Percentiles rank a stretch among this genome's conserved stretches.
Conservation (phyloP, 192 early-diverging fungal species). For the Coemansia sp. region DNA sequence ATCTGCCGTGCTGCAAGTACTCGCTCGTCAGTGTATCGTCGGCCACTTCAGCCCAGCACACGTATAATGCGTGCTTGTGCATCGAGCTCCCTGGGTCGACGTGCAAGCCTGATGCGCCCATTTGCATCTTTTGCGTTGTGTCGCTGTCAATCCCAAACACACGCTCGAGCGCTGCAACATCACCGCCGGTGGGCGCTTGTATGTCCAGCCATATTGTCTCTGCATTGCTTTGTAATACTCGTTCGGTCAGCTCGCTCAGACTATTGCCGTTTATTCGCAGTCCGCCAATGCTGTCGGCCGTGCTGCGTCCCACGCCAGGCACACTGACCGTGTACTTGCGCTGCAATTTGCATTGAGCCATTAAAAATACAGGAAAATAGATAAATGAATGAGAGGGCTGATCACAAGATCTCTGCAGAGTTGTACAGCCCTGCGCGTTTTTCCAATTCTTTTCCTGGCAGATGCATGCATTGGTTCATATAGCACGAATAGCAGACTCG, state of each 20-base stretch:
- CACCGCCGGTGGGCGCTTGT: constrained; percentile 16
- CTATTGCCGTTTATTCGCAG: constrained; percentile 14
- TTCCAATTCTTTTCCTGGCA: not conserved
- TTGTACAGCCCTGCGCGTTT: not conserved
- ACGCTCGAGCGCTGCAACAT: constrained; percentile 30
- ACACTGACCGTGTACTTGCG: constrained; percentile 35
- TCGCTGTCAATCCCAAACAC: constrained; percentile 37
- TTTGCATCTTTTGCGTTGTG: constrained; percentile 7
- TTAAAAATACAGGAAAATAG: constrained; percentile 5
- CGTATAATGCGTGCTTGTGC: constrained; percentile 25
- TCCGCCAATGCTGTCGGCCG: constrained; percentile 9
- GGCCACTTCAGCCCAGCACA: constrained; percentile 47
- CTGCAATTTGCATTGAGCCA: not conserved
- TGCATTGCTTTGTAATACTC: constrained; percentile 9
- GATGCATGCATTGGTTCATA: no score
- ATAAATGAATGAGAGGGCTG: not conserved
- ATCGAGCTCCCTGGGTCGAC: constrained; percentile 23
- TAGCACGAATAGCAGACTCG: no score
- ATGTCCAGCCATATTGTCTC: constrained; percentile 42
- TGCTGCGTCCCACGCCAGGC: constrained; percentile 28
- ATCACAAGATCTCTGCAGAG: not conserved
- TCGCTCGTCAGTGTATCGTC: constrained; percentile 10
- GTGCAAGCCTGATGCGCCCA: not conserved
- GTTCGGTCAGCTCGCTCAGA: constrained; percentile 24
- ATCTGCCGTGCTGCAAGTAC: constrained; percentile 12